Conservation (phyloP, 2,329 filamentous ascomycete species). For the Cercospora zeae-maydis region DNA sequence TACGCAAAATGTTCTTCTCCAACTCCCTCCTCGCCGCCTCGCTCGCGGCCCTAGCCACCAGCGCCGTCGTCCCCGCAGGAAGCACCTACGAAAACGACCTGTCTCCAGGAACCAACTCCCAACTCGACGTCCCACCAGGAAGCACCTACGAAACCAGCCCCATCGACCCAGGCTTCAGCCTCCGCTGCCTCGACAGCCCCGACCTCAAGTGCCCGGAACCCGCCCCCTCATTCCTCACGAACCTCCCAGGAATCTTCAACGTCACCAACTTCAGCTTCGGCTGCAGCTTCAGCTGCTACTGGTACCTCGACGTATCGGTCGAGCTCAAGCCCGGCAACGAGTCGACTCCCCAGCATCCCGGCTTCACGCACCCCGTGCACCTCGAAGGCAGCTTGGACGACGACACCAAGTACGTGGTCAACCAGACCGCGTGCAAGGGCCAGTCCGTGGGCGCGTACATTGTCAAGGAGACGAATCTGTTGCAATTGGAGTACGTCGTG, state of each 20-base stretch:
- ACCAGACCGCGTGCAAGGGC: conserved; percentile 2
- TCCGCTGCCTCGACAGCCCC: conserved; percentile 5
- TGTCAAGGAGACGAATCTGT: conserved; percentile 15
- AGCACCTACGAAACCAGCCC: no score
- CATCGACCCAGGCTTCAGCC: not conserved
- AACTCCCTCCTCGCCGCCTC: conserved; percentile 19
- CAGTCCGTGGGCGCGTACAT: conserved; percentile 24
- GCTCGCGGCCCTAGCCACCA: conserved; percentile 18
- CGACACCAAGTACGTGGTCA: conserved; percentile 18
- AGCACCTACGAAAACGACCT: no score
- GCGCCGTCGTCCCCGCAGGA: conserved; percentile 13
- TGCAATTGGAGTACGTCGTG: conserved; percentile 24
- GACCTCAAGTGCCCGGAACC: not conserved
- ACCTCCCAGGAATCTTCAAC: conserved; percentile 14
- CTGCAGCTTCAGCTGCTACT: conserved; percentile 27
- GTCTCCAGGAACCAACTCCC: not conserved
- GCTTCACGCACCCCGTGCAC: conserved; percentile 14
- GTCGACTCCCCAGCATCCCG: conserved; percentile 8
- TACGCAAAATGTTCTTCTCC: conserved; percentile 21
- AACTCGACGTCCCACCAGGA: not conserved
- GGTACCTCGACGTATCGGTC: not conserved
- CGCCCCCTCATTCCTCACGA: not conserved
- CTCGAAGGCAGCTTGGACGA: conserved; percentile 19
- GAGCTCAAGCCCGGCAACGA: not conserved
- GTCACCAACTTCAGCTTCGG: conserved; percentile 28